Evolutionary conservation across 2,329 filamentous ascomycete species (phyloP), one percentile per base, ranked within the genome.

Genomic region (Penicillium sp.): DNA sequence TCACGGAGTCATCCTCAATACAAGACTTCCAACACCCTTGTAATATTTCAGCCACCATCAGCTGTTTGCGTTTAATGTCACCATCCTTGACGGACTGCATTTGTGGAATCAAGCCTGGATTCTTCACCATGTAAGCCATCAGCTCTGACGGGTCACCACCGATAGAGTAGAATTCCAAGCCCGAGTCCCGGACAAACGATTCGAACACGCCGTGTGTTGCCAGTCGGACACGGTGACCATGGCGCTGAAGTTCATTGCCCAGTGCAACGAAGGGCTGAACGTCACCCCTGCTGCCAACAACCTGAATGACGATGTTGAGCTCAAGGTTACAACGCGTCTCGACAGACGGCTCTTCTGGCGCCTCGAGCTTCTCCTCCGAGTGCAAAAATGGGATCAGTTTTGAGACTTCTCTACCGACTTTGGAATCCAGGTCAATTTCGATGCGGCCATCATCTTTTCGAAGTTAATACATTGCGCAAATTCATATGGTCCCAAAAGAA

Each of bases 221-320:
- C 5, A 84, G 68, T 11, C 82, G 76, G 4, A 84, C 79, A n/a
- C 81, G 76, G 58, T 83, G 81, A 5, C 77, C 76, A 50, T 79
- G 73, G 3, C 71, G 65, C 57, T 79, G 73, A 0, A 84, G 63
- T 8, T 77, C 73, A 36, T 74, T 75, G 0, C 79, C 82, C 2
- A 85, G 70, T 0, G 81, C 79, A 45, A 85, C 69, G 52, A 85
- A 84, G 0, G 82, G 82, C 56, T 85, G 82, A 3, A 82, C 77
- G 62, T 82, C 80, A n/a, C 80, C 80, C 8, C 0, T 81, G 81
- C 56, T 85, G 81, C 4, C 82, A 76, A 82, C 79, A 4, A 81
- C 76, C 50, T 81, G 79, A 49, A 81, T 80, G 4, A 81, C 79
- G 22, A 82, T 75, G 49, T 81, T 81, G 34, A 81, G 65, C n/a